Percentiles rank a stretch among this genome's conserved stretches.
Conservation (phyloP, 352 stramenopile genomes). For the Phytophthora meadii region DNA sequence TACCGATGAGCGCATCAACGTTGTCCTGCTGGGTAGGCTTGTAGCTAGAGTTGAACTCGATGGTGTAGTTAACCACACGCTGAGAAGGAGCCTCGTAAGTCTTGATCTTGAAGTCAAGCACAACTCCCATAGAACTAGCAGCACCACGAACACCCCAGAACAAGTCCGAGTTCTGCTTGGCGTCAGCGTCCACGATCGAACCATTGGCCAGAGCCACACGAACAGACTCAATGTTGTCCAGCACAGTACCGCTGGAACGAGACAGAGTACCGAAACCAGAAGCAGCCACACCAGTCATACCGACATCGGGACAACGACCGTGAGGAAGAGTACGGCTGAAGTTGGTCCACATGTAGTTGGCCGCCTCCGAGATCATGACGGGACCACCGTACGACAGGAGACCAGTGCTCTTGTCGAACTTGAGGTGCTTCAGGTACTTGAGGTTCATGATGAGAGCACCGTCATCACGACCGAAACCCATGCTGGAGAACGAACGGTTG, state of each 20-base stretch:
- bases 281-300: conserved; percentile 34
- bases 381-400: conserved; percentile 32
- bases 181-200: conserved; percentile 28
- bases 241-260: conserved; percentile 23
- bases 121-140: conserved; percentile 13
- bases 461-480: conserved; percentile 34
- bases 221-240: conserved; percentile 34
- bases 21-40: conserved; percentile 35
- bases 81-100: conserved; percentile 22
- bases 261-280: conserved; percentile 31
- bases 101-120: conserved; percentile 34
- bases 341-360: conserved; percentile 28
- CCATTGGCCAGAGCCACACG: conserved; percentile 34
- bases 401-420: conserved; percentile 23
- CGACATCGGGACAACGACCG: conserved; percentile 35
- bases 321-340: conserved; percentile 24
- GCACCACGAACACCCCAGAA: conserved; percentile 5
- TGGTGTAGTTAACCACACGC: conserved; percentile 28
- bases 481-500: conserved; percentile 18
- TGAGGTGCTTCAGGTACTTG: conserved; percentile 26
- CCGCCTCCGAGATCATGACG: conserved; percentile 14
- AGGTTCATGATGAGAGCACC: conserved; percentile 36
- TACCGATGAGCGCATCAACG: conserved; percentile 30
- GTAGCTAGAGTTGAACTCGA: conserved; percentile 18
- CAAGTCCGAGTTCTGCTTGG: conserved; percentile 29